A percentile compares a stretch with the other conserved stretches of the same genome.
Evolutionary conservation across 2,329 filamentous ascomycete genomes (phyloP).

Genomic region (Cytospora piceae): DNA sequence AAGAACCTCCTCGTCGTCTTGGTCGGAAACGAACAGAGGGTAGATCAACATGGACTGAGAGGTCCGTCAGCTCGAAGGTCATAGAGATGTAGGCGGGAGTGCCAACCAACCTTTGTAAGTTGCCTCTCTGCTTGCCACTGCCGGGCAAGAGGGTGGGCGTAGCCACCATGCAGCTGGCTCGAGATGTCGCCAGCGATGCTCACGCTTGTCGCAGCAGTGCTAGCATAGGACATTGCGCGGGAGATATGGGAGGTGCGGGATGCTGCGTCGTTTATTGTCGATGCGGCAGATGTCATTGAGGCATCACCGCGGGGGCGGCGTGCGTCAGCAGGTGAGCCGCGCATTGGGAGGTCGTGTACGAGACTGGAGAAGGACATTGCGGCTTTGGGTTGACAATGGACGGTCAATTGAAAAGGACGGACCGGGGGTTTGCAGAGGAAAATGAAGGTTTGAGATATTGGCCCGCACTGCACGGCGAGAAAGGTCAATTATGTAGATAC

Average conservation of each 20-base stretch:
- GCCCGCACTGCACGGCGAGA: background rate
- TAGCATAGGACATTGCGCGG: slow-evolving; percentile 67
- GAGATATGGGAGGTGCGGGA: slow-evolving; percentile 66
- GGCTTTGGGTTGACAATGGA: slow-evolving; percentile 11
- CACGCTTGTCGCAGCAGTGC: slow-evolving; percentile 69
- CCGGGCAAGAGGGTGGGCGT: slow-evolving; percentile 77
- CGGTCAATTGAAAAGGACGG: slow-evolving; percentile 1
- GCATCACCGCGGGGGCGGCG: slow-evolving; percentile 48
- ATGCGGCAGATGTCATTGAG: slow-evolving; percentile 46
- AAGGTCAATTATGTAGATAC: background rate
- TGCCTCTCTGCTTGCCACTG: slow-evolving; percentile 85
- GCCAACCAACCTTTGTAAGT: slow-evolving; percentile 70
- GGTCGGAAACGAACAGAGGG: slow-evolving; percentile 93
- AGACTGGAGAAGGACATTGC: slow-evolving; percentile 70
- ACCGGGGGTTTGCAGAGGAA: background rate
- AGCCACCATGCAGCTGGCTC: slow-evolving; percentile 82
- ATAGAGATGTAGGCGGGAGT: background rate
- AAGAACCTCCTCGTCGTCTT: slow-evolving; percentile 86
- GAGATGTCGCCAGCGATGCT: slow-evolving; percentile 77
- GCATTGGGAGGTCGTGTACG: slow-evolving; percentile 66
- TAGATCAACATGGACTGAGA: slow-evolving; percentile 95
- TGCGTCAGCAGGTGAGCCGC: slow-evolving; percentile 50
- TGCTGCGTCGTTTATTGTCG: slow-evolving; percentile 62
- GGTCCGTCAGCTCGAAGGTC: slow-evolving; percentile 5
- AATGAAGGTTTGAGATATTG: background rate